Evolutionary conservation across 352 stramenopile species (phyloP), one percentile per base, ranked within the genome.

Genomic region (Globisporangium barbulae): DNA sequence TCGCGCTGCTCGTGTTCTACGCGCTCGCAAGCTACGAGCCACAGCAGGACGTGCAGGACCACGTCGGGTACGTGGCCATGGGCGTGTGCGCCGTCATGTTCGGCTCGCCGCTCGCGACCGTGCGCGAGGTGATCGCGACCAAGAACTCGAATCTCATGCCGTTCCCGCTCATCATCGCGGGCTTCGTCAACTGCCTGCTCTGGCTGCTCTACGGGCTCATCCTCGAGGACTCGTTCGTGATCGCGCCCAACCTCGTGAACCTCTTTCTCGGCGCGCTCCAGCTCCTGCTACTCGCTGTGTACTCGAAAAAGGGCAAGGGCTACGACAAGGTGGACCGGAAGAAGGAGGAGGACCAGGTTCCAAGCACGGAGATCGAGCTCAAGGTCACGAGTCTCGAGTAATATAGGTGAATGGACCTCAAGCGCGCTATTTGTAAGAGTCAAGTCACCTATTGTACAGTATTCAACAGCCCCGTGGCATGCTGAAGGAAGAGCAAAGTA

Each of bases 231-330:
- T 31, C 65, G 10, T 81, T 93, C 50, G 75, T 93, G 13, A 76
- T 89, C 37, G 61, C 79, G 1, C 82, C 82, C 3, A 91, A 91
- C 53, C 60, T 71, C 12, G 65, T 85, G 50, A 91, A 91, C 59
- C 63, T 91, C 47, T 67, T 72, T 15, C 67, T 93, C 6, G 79
- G 81, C 3, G 67, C 69, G 30, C 60, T 86, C 13, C 82, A 93
- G 54, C 65, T 93, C 28, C 53, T 50, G 33, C 73, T 93, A 17
- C 78, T 88, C 53, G 71, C 60, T 3, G 41, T 71, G 31, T 80
- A 75, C 63, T 65, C 69, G 0, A 65, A 67, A 30, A 56, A 65
- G 30, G 37, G 53, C 0, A 47, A 53, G 25, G 47, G 42, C 6
- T 83, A 79, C 65, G 66, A 77, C 59, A 70, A 69, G n/a, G 57